Conservation (phyloP, 1,139 yeast species). For the Spathaspora sp. region DNA sequence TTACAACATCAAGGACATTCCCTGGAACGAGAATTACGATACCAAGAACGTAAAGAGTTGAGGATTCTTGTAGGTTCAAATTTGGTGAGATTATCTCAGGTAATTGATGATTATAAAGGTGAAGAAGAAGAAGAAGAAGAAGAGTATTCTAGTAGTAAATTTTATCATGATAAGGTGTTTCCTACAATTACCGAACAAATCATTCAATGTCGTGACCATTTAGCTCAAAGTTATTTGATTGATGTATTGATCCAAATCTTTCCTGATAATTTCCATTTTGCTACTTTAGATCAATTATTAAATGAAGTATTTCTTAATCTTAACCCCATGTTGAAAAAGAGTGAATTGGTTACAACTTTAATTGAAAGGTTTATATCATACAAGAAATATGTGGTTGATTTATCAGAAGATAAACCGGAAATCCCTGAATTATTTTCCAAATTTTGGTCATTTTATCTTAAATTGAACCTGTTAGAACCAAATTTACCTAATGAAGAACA, state of each 20-base stretch:
- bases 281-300: constrained; percentile 67
- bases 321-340: constrained; percentile 67
- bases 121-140: constrained; percentile 52
- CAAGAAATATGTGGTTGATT: constrained; percentile 32
- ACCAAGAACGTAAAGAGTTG: constrained; percentile 80
- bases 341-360: constrained; percentile 65
- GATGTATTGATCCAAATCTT: constrained; percentile 92
- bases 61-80: constrained; percentile 93
- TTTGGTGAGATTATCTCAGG: constrained; percentile 82
- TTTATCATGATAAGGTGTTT: constrained; percentile 64
- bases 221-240: constrained; percentile 87
- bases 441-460: constrained; percentile 65
- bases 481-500: constrained; percentile 67
- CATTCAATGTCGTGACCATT: constrained; percentile 84
- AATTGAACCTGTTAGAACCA: constrained; percentile 55
- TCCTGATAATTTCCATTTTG: constrained; percentile 88
- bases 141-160: constrained; percentile 32
- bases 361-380: constrained; percentile 73
- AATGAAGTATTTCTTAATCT: constrained; percentile 61
- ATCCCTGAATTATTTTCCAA: constrained; percentile 45
- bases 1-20: constrained; percentile 95
- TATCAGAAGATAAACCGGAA: constrained; percentile 9
- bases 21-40: constrained; percentile 73
- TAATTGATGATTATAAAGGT: constrained; percentile 66
- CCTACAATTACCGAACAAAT: constrained; percentile 88